These are phyloP conservation scores for Euphorbia celastroides DNA, from an alignment of 441 rosid species.

Conservation along the genomic window DNA sequence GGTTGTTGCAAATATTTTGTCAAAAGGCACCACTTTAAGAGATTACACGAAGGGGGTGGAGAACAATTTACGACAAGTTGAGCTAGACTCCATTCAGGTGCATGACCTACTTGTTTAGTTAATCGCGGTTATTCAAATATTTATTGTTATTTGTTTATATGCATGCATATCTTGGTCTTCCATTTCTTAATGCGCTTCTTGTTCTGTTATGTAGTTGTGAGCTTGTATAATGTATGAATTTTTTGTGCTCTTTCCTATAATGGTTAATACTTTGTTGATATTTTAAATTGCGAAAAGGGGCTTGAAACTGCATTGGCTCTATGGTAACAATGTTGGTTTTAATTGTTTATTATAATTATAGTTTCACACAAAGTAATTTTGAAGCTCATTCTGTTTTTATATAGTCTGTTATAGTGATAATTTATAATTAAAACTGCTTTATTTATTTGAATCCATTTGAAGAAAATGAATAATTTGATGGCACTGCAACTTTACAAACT, in stretches of 20 bases:
- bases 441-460: not conserved
- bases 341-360: not conserved
- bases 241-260: not conserved
- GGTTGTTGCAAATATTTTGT: constrained; percentile 89
- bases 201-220: not conserved
- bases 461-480: not conserved
- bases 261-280: not conserved
- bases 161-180: not conserved
- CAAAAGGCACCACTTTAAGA: constrained; percentile 74
- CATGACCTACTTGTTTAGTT: constrained; percentile 16
- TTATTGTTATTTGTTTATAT: not conserved
- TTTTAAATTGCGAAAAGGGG: not conserved
- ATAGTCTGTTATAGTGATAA: not conserved
- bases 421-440: not conserved
- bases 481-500: not conserved
- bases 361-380: not conserved
- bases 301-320: not conserved
- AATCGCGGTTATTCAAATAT: not conserved
- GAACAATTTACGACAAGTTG: constrained; percentile 86
- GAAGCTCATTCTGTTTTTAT: not conserved
- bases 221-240: not conserved
- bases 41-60: constrained; percentile 94
- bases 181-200: not conserved
- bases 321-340: not conserved
- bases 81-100: constrained; percentile 93